Evolutionary conservation across 768 basidiomycete species (phyloP), one percentile per base, ranked within the genome.

Genomic region (Fistulinella prunicolor): DNA sequence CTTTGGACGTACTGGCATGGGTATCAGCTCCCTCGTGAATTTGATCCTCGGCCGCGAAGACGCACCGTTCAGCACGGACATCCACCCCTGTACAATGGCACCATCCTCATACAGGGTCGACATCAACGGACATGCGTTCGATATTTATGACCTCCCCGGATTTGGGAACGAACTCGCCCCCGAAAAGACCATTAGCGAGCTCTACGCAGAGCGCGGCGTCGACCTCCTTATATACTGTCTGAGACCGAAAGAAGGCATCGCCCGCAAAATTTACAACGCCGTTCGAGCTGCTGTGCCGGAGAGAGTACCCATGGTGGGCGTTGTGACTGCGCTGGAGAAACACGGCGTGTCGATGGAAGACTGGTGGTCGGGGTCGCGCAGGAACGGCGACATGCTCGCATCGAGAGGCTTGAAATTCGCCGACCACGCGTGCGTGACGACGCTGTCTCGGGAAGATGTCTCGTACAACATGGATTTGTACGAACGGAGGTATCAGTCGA

Each of bases 341-440:
- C 64, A 70, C 21, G 41, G 54, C 36, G 32, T 30, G 24, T 42
- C 60, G 48, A 66, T 66, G 65, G 64, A 65, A 13, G 49, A 47
- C 26, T 69, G 53, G 73, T 73, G 72, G 72, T 45, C 59, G 0
- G 62, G 62, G 4, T 1, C 36, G 8, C 41, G 42, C 24, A 57
- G 51, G 51, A 76, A 76, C 29, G 60, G 69, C 10, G 54, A 56
- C n/a, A 54, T 51, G 21, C 73, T 77, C 43, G 51, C 55, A 24
- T 42, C 47, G 7, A 54, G 68, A 30, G 63, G 63, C 14, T 67
- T 76, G 53, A 51, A 58, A 9, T 73, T 73, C 21, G 56, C 54
- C 26, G 73, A 69, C 9, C 66, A 72, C 37, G 76, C 71, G 1
- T 76, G 76, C 56, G 63, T 76, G 55, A 75, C 73, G 28, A 69